These are phyloP conservation scores for Panaeolus papilionaceus DNA, from an alignment of 768 basidiomycete genomes.

Conservation along the genomic window DNA sequence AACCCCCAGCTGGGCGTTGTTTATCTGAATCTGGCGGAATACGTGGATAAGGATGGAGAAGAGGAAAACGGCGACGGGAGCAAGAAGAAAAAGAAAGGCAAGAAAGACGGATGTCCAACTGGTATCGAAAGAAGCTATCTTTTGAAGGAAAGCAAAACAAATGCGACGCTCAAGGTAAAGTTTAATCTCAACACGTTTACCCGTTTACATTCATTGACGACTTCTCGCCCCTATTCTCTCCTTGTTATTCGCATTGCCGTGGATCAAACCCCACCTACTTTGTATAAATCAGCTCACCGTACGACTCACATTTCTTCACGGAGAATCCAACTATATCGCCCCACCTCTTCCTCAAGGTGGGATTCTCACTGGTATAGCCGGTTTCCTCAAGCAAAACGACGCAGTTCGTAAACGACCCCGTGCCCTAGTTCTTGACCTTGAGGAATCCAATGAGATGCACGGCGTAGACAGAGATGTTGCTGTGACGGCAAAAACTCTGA, in stretches of 20 bases:
- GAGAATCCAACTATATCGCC: conserved; percentile 60
- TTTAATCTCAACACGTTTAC: not conserved
- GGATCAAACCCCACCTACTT: not conserved
- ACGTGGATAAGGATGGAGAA: conserved; percentile 63
- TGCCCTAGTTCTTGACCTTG: conserved; percentile 46
- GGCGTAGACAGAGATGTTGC: conserved; percentile 5
- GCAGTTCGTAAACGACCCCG: conserved; percentile 57
- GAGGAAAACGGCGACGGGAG: conserved; percentile 58
- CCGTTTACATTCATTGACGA: not conserved
- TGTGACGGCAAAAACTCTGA: not conserved
- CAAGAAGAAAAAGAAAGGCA: conserved; percentile 53
- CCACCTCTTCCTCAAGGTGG: conserved; percentile 77
- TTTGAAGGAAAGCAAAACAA: conserved; percentile 54
- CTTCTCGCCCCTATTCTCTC: conserved; percentile 7
- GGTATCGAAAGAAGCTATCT: conserved; percentile 7
- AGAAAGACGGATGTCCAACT: conserved; percentile 52
- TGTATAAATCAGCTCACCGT: conserved; percentile 56
- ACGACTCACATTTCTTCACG: conserved; percentile 56
- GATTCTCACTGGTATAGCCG: conserved; percentile 71
- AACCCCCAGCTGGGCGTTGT: conserved; percentile 71
- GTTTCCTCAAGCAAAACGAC: conserved; percentile 60
- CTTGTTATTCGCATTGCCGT: not conserved
- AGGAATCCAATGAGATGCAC: conserved; percentile 29
- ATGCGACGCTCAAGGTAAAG: conserved; percentile 75
- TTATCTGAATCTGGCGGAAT: conserved; percentile 77